A percentile compares a stretch with the other conserved stretches of the same genome.
These are phyloP conservation scores for Beauveria brongniartii DNA, from an alignment of 2,329 filamentous ascomycete species.

Conservation along the genomic window DNA sequence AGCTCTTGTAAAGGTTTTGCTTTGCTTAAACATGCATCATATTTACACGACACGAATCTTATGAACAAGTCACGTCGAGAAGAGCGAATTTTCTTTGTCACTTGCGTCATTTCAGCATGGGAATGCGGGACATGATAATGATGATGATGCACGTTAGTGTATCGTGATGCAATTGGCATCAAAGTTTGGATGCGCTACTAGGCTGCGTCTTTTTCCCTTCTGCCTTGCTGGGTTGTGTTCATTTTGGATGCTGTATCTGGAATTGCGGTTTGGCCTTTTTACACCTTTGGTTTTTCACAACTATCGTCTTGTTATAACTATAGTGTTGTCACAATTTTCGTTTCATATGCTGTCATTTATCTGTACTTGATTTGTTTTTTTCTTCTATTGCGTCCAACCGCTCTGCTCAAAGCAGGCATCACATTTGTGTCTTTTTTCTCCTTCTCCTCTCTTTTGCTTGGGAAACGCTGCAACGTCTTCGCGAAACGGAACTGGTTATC, in stretches of 20 bases:
- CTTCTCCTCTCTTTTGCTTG: neutral
- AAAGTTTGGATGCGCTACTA: neutral
- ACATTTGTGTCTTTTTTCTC: neutral
- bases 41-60: conserved; percentile 8
- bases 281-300: neutral
- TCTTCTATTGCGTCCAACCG: neutral
- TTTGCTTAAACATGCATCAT: neutral
- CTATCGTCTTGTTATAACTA: no score
- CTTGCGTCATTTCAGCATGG: conserved; percentile 8
- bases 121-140: conserved; percentile 1
- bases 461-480: neutral
- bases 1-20: neutral
- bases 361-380: neutral
- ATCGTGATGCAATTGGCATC: neutral
- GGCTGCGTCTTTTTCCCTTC: neutral
- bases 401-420: neutral
- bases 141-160: neutral
- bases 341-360: neutral
- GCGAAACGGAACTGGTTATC: neutral
- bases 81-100: conserved; percentile 9
- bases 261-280: neutral
- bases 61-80: conserved; percentile 10
- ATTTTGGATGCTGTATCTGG: neutral
- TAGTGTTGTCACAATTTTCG: neutral
- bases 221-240: neutral